Base-by-base conservation (phyloP, 2,329 filamentous ascomycete genomes). In the Colletotrichum graminicola region DNA sequence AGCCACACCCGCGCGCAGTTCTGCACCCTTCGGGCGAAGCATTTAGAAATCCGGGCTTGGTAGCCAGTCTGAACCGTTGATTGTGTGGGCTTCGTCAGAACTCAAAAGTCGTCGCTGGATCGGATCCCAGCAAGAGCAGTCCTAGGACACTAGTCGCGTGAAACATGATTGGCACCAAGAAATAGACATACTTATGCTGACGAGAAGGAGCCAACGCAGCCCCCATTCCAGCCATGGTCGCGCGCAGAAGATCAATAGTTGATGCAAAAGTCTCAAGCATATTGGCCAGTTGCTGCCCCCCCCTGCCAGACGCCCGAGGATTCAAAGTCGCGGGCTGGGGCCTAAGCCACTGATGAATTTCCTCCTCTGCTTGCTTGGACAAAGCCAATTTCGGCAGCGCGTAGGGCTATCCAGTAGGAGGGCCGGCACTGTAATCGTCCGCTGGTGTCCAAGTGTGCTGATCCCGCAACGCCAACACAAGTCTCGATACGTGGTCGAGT, bases 31-130 rank as follows among this genome's bases (percentile, higher is more conserved):
- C 59, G 41, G 59, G 59, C 59, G 34, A 62, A 62, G 59, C 43
- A 62, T 23, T 26, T 36, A 2, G 26, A 11, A 69, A 54, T 26
- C 18, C 29, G 26, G 61, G n/a, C 62, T 69, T 54, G 54, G 45
- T n/a, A 18, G 34, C 54, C 43, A 66, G 23, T 43, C 43, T 23
- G 43, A 21, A 43, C 14, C 16, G 56, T 29, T 34, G 14, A 32
- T 23, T 45, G n/a, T 55, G 41, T 62, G 43, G 41, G 21, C 34
- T 67, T 57, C 43, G 67, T 71, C 56, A 71, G 67, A 71, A 71
- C 67, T 39, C 62, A 67, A 71, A 71, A 62, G 49, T 43, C 14
- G 34, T 62, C 18, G 51, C 49, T 62, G 43, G 52, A 70, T 66
- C 66, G 60, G 21, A 70, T 60, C 66, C 62, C 34, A 23, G 39